A percentile compares a stretch with the other conserved stretches of the same genome.
Conservation (phyloP, 495 filamentous ascomycete species). For the Acidomyces sp. region DNA sequence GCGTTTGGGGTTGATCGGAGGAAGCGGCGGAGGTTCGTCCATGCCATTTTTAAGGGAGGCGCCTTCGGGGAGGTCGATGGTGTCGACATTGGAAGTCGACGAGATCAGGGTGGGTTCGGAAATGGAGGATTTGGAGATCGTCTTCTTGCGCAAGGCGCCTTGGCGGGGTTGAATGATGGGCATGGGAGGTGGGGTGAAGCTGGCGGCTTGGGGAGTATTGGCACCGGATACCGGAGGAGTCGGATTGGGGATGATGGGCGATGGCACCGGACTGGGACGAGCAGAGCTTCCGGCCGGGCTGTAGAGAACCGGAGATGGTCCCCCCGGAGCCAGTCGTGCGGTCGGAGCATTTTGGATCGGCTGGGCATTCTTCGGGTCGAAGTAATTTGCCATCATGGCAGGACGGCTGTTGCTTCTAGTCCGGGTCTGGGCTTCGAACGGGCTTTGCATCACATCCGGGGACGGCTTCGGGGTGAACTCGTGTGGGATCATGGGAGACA, state of each 20-base stretch:
- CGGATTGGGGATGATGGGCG: constrained; percentile 9
- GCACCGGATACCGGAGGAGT: constrained; percentile 17
- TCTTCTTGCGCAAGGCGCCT: constrained; percentile 40
- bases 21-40: constrained; percentile 25
- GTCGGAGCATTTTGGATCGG: constrained; percentile 16
- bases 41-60: constrained; percentile 30
- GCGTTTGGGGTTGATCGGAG: constrained; percentile 29
- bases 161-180: constrained; percentile 19
- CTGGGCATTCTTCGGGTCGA: constrained; percentile 24
- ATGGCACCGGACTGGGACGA: constrained; percentile 4
- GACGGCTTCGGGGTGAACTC: constrained; percentile 15
- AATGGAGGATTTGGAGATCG: constrained; percentile 61
- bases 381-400: constrained; percentile 21
- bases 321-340: constrained; percentile 2
- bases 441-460: constrained; percentile 20
- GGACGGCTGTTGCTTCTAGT: constrained; percentile 13
- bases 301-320: constrained; percentile 4
- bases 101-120: constrained; percentile 75
- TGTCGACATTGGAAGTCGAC: constrained; percentile 55
- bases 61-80: constrained; percentile 29
- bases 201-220: constrained; percentile 9
- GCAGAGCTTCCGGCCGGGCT: constrained; percentile 2
- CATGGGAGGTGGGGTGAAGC: constrained; percentile 19
- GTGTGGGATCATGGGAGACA: constrained; percentile 12
- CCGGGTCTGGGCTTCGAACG: constrained; percentile 2